phyloP scores from a whole-genome alignment of 2,329 filamentous ascomycete genomes.

The Chaetomiaceae sp. region DNA sequence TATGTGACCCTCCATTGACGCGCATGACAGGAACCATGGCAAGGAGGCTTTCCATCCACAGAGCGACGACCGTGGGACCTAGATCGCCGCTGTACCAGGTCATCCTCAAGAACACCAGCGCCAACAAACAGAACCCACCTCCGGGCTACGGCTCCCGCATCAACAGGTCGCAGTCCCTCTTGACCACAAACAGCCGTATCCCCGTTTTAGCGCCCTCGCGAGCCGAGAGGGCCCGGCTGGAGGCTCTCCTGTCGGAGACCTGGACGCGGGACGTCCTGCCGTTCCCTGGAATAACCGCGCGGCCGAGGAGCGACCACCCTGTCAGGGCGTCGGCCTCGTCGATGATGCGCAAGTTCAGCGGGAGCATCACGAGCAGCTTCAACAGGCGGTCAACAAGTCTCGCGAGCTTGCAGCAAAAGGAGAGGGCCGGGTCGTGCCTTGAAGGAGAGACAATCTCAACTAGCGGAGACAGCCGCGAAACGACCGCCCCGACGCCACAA shows the following conservation, averaged over 20 bases:
- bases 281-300: slow-evolving; percentile 70
- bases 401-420: slow-evolving; percentile 17
- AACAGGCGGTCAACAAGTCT: slow-evolving; percentile 40
- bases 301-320: slow-evolving; percentile 61
- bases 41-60: slow-evolving; percentile 69
- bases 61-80: slow-evolving; percentile 66
- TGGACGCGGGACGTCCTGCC: slow-evolving; percentile 79
- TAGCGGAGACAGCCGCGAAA: neutral
- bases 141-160: slow-evolving; percentile 43
- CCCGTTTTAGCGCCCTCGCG: slow-evolving; percentile 68
- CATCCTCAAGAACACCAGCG: slow-evolving; percentile 79
- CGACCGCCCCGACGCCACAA: neutral
- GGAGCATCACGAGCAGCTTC: slow-evolving; percentile 72
- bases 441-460: slow-evolving; percentile 27
- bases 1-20: neutral
- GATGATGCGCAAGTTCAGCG: slow-evolving; percentile 82
- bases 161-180: slow-evolving; percentile 71
- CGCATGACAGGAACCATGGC: slow-evolving; percentile 48
- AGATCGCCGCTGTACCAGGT: slow-evolving; percentile 66
- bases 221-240: slow-evolving; percentile 70
- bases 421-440: neutral
- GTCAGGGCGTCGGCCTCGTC: slow-evolving; percentile 75
- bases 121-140: slow-evolving; percentile 49
- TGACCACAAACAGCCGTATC: slow-evolving; percentile 59
- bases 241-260: slow-evolving; percentile 66